Conservation (phyloP, 495 filamentous ascomycete species). For the Talaromyces thailandensis region DNA sequence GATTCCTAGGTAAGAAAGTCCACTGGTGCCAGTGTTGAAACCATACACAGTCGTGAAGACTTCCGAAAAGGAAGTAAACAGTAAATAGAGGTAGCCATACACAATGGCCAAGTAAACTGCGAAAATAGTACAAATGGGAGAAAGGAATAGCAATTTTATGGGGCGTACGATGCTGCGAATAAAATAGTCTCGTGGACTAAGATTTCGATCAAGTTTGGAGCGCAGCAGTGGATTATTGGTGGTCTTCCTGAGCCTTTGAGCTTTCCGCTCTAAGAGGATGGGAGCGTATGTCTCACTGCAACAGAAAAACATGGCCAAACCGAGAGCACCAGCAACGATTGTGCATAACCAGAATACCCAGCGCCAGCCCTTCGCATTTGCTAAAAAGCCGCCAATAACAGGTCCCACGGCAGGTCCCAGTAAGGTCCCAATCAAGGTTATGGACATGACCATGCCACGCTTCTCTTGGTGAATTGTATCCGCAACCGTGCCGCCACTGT, state of each 20-base stretch:
- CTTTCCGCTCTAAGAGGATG: conserved; percentile 44
- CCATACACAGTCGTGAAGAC: conserved; percentile 31
- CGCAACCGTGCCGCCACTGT: conserved; percentile 38
- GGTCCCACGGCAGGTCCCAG: conserved; percentile 47
- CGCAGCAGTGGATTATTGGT: conserved; percentile 42
- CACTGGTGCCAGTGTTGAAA: conserved; percentile 37
- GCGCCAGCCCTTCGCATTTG: conserved; percentile 45
- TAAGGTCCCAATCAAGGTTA: conserved; percentile 17
- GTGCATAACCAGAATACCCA: conserved; percentile 46
- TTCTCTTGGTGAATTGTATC: conserved; percentile 34
- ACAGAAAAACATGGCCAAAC: too few relatives aligned
- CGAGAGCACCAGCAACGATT: conserved; percentile 28
- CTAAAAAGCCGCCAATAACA: conserved; percentile 43
- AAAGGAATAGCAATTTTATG: conserved; percentile 36
- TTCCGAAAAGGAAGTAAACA: conserved; percentile 49
- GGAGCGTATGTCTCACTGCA: conserved; percentile 31
- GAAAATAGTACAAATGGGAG: conserved; percentile 46
- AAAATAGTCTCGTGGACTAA: conserved; percentile 30
- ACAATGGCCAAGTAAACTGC: conserved; percentile 44
- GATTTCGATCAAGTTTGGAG: conserved; percentile 36
- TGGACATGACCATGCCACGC: conserved; percentile 28
- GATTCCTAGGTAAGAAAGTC: conserved; percentile 50
- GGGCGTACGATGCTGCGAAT: conserved; percentile 40
- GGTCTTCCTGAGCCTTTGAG: conserved; percentile 38
- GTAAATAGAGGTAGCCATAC: conserved; percentile 51